phyloP scores from a whole-genome alignment of 2,329 filamentous ascomycete genomes.

The Anthostomella pinea region DNA sequence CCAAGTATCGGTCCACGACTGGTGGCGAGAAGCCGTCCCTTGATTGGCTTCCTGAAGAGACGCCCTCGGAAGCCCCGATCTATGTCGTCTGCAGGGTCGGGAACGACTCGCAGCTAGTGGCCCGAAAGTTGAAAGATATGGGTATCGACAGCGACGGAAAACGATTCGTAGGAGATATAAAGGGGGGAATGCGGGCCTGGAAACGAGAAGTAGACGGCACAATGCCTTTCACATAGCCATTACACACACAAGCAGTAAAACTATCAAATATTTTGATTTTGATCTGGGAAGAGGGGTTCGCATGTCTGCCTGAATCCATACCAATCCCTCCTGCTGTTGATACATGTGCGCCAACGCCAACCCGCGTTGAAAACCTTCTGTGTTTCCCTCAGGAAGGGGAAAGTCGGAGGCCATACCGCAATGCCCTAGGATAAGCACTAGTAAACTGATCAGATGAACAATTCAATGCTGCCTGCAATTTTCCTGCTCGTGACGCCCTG shows the following conservation, averaged over 20 bases:
- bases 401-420: constrained; percentile 9
- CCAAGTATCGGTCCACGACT: constrained; percentile 16
- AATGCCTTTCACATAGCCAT: constrained; percentile 49
- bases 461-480: too few species aligned
- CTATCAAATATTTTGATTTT: neutral
- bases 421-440: too few species aligned
- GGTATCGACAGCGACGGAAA: constrained; percentile 50
- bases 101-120: constrained; percentile 74
- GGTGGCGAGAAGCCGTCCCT: constrained; percentile 20
- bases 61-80: constrained; percentile 51
- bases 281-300: constrained; percentile 20
- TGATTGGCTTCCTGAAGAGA: constrained; percentile 38
- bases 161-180: constrained; percentile 67
- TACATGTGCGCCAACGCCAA: constrained; percentile 30
- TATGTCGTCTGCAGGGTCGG: constrained; percentile 73
- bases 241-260: neutral
- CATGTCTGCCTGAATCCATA: constrained; percentile 26
- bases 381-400: constrained; percentile 7
- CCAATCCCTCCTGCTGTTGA: constrained; percentile 21
- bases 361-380: constrained; percentile 13
- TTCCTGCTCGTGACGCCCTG: constrained; percentile 1
- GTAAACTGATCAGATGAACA: too few species aligned
- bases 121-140: constrained; percentile 61
- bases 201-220: constrained; percentile 61
- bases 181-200: constrained; percentile 72